Conservation (phyloP, 805 yeast genomes). For the Spathaspora sp. region DNA sequence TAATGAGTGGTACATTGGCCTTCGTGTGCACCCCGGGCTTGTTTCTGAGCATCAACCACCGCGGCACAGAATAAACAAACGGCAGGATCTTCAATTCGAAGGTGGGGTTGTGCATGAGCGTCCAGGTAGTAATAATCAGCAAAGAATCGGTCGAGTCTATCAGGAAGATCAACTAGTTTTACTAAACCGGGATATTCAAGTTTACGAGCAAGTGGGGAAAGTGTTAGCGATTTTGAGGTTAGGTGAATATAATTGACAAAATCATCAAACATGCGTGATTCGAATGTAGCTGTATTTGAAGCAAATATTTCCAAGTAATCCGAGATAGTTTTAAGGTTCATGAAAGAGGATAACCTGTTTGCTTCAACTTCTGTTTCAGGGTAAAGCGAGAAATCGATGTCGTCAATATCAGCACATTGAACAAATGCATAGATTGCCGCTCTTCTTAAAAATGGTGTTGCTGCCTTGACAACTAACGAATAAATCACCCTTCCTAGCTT, state of each 20-base stretch:
- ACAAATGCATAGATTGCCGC: conserved; percentile 54
- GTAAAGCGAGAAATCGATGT: conserved; percentile 16
- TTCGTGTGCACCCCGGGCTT: conserved; percentile 46
- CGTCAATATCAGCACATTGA: conserved; percentile 45
- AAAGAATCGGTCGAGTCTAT: conserved; percentile 63
- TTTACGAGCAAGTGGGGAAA: conserved; percentile 13
- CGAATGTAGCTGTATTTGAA: conserved; percentile 16
- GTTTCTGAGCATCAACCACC: conserved; percentile 62
- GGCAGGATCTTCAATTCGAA: conserved; percentile 65
- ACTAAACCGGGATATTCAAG: conserved; percentile 65
- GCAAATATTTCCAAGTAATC: conserved; percentile 17
- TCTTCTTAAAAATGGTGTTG: conserved; percentile 64
- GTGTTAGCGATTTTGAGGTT: conserved; percentile 2
- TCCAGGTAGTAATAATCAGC: conserved; percentile 52
- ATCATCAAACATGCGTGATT: conserved; percentile 17
- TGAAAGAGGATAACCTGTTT: conserved; percentile 46
- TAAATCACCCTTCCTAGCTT: conserved; percentile 41
- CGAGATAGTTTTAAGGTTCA: conserved; percentile 36
- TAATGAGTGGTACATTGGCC: conserved; percentile 84
- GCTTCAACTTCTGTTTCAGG: conserved; percentile 41
- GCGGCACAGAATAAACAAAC: conserved; percentile 81
- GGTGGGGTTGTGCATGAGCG: conserved; percentile 35
- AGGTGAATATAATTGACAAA: conserved; percentile 13
- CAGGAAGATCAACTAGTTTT: conserved; percentile 62
- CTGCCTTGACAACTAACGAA: conserved; percentile 51